Evolutionary conservation across 192 early-diverging fungal species (phyloP), one percentile per base, ranked within the genome.

Genomic region (Mortierella alpina): DNA sequence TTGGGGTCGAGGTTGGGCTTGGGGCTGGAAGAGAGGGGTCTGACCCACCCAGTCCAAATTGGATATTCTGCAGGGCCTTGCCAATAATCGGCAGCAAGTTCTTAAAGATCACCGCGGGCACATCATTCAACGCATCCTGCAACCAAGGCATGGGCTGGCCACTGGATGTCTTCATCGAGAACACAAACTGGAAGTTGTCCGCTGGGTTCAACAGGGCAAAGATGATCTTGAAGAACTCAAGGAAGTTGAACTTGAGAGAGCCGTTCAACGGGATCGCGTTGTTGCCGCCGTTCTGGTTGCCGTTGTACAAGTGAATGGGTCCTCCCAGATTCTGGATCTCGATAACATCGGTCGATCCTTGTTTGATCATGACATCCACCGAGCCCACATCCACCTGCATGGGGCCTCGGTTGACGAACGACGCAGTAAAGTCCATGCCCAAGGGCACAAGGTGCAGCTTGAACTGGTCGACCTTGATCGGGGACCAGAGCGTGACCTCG

Each of bases 71-170:
- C 10, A 76, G 50, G 41, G 55, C 60, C 2, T 63, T 76, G 31
- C 60, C 74, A 14, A 76, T 52, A 39, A 76, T 76, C 20, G 74
- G 74, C 54, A 76, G 53, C 52, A 76, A 42, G 66, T 76, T 76
- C 14, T 41, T 23, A 14, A 69, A 69, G 47, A 76, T 48, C 5
- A 55, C 22, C 7, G 8, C 53, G 17, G 74, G 74, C 6, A 76
- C 67, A 22, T 62, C 67, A 42, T 76, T 76, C 18, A 76, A 47
- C 10, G 74, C 74, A 69, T 76, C 66, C 61, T 76, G 54, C 62
- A 76, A 76, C 74, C 74, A 76, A 46, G 74, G 74, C 74, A 76
- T 76, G 53, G 74, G 66, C 59, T 76, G 66, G 17, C 74, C 74
- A n/a, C 44, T 48, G 10, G 74, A 76, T n/a, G 66, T 76, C 45